Evolutionary conservation across 106 monocot genomes (phyloP).

Genomic region (Platanthera guangdongensis): DNA sequence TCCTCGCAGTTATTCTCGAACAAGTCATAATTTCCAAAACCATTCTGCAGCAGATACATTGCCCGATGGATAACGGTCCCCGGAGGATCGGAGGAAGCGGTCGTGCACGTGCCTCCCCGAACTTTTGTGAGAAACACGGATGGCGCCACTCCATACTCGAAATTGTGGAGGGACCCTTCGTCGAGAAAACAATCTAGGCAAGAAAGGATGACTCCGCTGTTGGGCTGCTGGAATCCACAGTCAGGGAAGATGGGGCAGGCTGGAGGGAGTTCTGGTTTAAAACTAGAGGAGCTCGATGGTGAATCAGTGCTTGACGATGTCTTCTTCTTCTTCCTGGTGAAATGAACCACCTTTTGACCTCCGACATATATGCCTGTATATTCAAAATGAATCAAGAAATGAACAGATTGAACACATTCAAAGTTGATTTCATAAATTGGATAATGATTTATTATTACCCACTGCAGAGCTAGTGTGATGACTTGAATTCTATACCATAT

Average conservation of each 20-base stretch:
- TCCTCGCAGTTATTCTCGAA: conserved; percentile 96
- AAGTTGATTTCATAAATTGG: background rate
- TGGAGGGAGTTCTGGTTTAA: conserved; percentile 9
- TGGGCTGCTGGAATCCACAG: conserved; percentile 74
- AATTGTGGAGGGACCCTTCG: conserved; percentile 58
- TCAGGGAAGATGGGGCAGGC: conserved; percentile 66
- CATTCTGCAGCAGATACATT: conserved; percentile 75
- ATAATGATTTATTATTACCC: background rate
- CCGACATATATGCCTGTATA: conserved; percentile 87
- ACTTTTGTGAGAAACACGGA: conserved; percentile 70
- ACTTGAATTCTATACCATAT: background rate
- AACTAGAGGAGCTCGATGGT: conserved; percentile 15
- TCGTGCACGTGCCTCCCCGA: conserved; percentile 85
- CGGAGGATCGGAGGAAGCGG: conserved; percentile 46
- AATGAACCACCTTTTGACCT: conserved; percentile 88
- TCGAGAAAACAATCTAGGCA: conserved; percentile 91
- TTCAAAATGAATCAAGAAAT: background rate
- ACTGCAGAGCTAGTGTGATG: background rate
- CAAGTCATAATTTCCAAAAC: conserved; percentile 78
- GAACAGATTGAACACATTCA: background rate
- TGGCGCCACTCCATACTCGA: conserved; percentile 66
- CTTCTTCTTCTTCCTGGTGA: conserved; percentile 71
- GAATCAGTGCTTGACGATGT: conserved; percentile 17
- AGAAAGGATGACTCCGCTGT: conserved; percentile 71
- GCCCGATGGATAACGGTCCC: conserved; percentile 57